Evolutionary conservation across 2,329 filamentous ascomycete species (phyloP), one percentile per base, ranked within the genome.

Genomic region (Exophiala sp.): DNA sequence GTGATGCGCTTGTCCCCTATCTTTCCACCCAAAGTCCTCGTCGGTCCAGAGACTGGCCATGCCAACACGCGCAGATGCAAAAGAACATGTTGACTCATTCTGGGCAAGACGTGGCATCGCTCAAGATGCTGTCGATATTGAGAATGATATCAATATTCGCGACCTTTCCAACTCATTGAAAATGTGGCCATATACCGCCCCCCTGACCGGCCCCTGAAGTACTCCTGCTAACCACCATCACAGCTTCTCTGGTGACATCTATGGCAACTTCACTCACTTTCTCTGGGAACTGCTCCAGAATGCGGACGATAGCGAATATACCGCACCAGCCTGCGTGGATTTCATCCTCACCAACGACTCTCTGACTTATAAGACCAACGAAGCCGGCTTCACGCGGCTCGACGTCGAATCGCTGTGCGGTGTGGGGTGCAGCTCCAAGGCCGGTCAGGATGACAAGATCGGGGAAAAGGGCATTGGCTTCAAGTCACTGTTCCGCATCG

Each of bases 341-440:
- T 56, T 56, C 47, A 39, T 42, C 13, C 41, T 56, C 38, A 50
- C 27, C 13, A 23, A 40, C 16, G 23, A 19, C 14, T 34, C 52
- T 18, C 27, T 56, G 29, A 50, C 52, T 13, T 24, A 51, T 13
- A 47, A 53, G 14, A 39, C 61, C 11, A 72, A 71, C 38, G 69
- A 71, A 47, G 62, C 77, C 50, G 70, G 69, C 1, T 72, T 72
- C 52, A 64, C 57, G 2, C 35, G 58, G 6, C 54, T 56, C 3
- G 62, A 73, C 52, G 52, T 71, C 23, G 47, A 59, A 34, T 65
- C 70, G 0, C 70, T 73, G 13, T 73, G 69, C 52, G 55, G 50
- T 8, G 65, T 64, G 8, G 65, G 65, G 1, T 52, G 63, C 24
- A 68, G 68, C 55, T 67, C 67, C 1, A 72, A 72, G 54, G 40